phyloP scores from a whole-genome alignment of 306 rosid species.

The Cucumis melo region DNA sequence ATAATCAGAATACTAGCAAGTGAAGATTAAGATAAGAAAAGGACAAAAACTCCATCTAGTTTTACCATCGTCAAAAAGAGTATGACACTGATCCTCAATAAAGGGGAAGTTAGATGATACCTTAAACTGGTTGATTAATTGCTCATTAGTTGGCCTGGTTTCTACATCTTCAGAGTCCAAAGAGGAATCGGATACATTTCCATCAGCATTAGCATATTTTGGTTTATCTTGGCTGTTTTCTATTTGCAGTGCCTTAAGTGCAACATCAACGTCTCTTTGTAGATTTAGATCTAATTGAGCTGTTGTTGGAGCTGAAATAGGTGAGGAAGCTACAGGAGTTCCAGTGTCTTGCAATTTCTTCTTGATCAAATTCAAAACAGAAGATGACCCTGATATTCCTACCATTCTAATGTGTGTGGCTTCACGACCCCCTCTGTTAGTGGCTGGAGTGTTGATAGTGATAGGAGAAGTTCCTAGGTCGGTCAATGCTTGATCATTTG shows the following conservation, averaged over 20 bases:
- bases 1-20: background rate
- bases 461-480: slow-evolving; percentile 59
- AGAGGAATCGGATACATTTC: slow-evolving; percentile 59
- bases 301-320: slow-evolving; percentile 35
- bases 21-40: background rate
- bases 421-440: slow-evolving; percentile 84
- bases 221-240: slow-evolving; percentile 62
- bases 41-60: background rate
- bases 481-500: slow-evolving; percentile 36
- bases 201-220: slow-evolving; percentile 68
- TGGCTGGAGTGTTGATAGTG: slow-evolving; percentile 74
- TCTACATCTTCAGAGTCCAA: slow-evolving; percentile 93
- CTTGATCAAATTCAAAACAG: slow-evolving; percentile 85
- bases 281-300: slow-evolving; percentile 57
- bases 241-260: slow-evolving; percentile 44
- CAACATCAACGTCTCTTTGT: slow-evolving; percentile 46
- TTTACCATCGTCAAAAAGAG: background rate
- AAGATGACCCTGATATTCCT: slow-evolving; percentile 44
- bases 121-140: slow-evolving; percentile 72
- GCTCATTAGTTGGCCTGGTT: slow-evolving; percentile 81
- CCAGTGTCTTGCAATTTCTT: slow-evolving; percentile 92
- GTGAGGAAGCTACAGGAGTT: slow-evolving; percentile 56
- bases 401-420: slow-evolving; percentile 51
- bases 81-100: background rate
- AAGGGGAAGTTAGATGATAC: slow-evolving; percentile 24